A percentile compares a stretch with the other conserved stretches of the same genome.
Conservation (phyloP, 2,329 filamentous ascomycete genomes). For the Nemania sp. region DNA sequence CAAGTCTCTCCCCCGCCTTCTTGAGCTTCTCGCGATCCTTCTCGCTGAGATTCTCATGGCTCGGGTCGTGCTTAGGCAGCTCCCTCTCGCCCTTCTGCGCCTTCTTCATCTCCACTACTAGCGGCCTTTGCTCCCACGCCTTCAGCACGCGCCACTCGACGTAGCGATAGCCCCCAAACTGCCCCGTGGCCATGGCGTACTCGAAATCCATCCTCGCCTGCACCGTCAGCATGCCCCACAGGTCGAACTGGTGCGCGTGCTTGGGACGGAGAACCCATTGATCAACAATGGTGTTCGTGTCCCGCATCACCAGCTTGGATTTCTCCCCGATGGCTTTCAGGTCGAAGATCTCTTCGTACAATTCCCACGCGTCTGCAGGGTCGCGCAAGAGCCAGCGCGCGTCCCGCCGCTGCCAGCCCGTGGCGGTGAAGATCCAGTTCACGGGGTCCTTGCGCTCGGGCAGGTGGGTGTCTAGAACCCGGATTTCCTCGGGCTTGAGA, state of each 20-base stretch:
- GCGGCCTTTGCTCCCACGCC: background rate
- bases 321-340: constrained; percentile 3
- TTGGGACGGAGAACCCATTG: constrained; percentile 14
- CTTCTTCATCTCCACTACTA: background rate
- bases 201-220: constrained; percentile 14
- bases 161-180: constrained; percentile 11
- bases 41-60: background rate
- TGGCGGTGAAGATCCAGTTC: constrained; percentile 15
- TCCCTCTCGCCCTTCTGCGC: background rate
- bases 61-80: background rate
- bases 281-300: background rate
- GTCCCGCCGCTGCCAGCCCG: constrained; percentile 27
- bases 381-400: constrained; percentile 27
- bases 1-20: constrained; percentile 20
- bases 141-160: constrained; percentile 22
- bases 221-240: background rate
- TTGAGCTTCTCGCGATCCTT: background rate
- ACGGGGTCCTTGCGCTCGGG: constrained; percentile 10
- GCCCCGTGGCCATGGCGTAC: background rate
- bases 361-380: constrained; percentile 15
- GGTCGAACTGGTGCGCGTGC: background rate
- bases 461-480: constrained; percentile 7
- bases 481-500: constrained; percentile 1
- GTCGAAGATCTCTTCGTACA: constrained; percentile 21
- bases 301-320: background rate